phyloP scores from a whole-genome alignment of 257 asterid species.

The Voacanga thouarsii region DNA sequence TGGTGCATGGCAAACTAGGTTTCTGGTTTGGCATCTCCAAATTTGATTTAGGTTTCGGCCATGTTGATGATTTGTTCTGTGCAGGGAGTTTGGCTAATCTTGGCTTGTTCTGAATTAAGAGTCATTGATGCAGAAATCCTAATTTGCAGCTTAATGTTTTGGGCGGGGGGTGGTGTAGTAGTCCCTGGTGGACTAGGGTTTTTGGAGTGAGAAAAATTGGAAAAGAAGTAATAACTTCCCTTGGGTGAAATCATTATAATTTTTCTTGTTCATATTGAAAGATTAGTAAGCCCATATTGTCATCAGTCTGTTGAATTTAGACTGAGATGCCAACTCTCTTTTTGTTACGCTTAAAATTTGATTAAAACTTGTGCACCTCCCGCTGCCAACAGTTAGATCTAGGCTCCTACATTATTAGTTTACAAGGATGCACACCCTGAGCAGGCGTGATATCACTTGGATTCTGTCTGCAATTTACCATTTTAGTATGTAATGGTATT shows the following conservation, averaged over 20 bases:
- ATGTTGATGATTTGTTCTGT: not conserved
- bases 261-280: not conserved
- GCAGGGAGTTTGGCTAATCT: not conserved
- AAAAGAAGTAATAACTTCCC: not conserved
- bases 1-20: not conserved
- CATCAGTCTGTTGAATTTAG: not conserved
- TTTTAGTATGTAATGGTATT: no score
- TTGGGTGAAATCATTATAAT: no score
- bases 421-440: not conserved
- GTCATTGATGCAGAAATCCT: not conserved
- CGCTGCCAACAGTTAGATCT: not conserved
- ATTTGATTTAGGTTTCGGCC: not conserved
- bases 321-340: no score
- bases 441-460: no score
- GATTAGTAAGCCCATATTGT: not conserved
- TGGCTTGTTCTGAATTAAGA: not conserved
- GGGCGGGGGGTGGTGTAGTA: no score
- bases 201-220: not conserved
- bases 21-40: not conserved
- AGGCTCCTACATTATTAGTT: not conserved
- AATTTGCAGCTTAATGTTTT: not conserved
- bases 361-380: no score
- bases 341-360: no score
- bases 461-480: no score
- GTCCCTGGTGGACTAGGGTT: no score